Conservation (phyloP, 2,329 filamentous ascomycete genomes). For the Neoscytalidium dimidiatum region DNA sequence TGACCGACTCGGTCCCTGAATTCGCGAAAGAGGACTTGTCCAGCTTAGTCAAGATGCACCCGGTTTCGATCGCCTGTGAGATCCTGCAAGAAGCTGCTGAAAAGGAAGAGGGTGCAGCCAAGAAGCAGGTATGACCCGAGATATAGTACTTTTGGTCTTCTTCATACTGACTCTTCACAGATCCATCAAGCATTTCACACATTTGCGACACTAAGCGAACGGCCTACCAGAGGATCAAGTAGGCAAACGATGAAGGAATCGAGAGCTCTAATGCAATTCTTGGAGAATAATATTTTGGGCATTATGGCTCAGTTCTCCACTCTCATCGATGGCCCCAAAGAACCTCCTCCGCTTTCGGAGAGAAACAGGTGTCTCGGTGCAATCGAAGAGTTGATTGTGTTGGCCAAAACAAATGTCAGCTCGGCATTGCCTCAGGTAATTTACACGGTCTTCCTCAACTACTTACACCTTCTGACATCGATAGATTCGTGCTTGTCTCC, state of each 20-base stretch:
- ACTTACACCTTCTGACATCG: constrained; percentile 26
- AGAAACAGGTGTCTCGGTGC: constrained; percentile 77
- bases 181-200: constrained; percentile 53
- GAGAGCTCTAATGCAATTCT: constrained; percentile 70
- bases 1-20: constrained; percentile 68
- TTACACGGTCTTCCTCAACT: constrained; percentile 26
- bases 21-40: constrained; percentile 67
- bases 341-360: constrained; percentile 63
- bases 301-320: constrained; percentile 83
- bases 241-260: constrained; percentile 48
- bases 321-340: constrained; percentile 68
- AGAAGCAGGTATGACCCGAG: constrained; percentile 57
- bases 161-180: constrained; percentile 24
- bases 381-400: constrained; percentile 82
- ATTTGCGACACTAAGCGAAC: constrained; percentile 52
- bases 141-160: background rate
- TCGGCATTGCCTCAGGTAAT: constrained; percentile 80
- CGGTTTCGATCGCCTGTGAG: constrained; percentile 75
- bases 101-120: constrained; percentile 61
- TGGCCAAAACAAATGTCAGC: constrained; percentile 72
- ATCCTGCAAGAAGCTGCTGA: constrained; percentile 79
- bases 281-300: constrained; percentile 81
- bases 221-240: constrained; percentile 45
- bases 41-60: constrained; percentile 72
- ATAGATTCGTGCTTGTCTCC: constrained; percentile 86